A percentile compares a stretch with the other conserved stretches of the same genome.
Conservation (phyloP, 306 rosid species). For the Dryas alaskensis region DNA sequence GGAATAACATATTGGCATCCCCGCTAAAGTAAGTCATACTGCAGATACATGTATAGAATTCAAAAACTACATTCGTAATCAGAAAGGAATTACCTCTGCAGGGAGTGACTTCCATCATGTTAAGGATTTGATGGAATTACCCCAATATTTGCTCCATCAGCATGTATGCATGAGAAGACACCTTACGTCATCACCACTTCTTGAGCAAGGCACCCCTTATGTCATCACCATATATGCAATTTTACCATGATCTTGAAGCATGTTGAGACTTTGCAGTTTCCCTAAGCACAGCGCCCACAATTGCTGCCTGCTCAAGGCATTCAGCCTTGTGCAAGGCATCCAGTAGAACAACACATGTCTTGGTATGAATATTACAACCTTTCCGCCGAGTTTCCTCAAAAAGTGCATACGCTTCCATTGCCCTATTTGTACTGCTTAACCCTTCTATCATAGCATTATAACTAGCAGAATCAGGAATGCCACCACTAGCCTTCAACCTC, state of each 20-base stretch:
- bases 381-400: slow-evolving; percentile 82
- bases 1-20: not conserved
- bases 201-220: not conserved
- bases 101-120: slow-evolving; percentile 22
- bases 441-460: slow-evolving; percentile 90
- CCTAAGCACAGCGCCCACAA: slow-evolving; percentile 82
- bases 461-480: slow-evolving; percentile 74
- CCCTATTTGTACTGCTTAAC: slow-evolving; percentile 65
- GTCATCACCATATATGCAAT: slow-evolving; percentile 7
- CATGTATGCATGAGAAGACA: slow-evolving; percentile 1
- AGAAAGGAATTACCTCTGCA: not conserved
- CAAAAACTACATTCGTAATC: not conserved
- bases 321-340: slow-evolving; percentile 89
- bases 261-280: slow-evolving; percentile 89
- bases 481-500: slow-evolving; percentile 73
- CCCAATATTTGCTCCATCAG: slow-evolving; percentile 3
- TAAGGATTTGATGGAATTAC: slow-evolving; percentile 22
- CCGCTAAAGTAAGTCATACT: not conserved
- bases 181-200: not conserved
- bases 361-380: slow-evolving; percentile 66
- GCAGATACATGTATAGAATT: not conserved
- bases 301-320: slow-evolving; percentile 89
- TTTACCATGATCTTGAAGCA: slow-evolving; percentile 67
- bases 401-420: slow-evolving; percentile 74
- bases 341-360: slow-evolving; percentile 81